These are phyloP conservation scores for Blastobotrys elegans DNA, from an alignment of 1,139 yeast species.

Conservation along the genomic window DNA sequence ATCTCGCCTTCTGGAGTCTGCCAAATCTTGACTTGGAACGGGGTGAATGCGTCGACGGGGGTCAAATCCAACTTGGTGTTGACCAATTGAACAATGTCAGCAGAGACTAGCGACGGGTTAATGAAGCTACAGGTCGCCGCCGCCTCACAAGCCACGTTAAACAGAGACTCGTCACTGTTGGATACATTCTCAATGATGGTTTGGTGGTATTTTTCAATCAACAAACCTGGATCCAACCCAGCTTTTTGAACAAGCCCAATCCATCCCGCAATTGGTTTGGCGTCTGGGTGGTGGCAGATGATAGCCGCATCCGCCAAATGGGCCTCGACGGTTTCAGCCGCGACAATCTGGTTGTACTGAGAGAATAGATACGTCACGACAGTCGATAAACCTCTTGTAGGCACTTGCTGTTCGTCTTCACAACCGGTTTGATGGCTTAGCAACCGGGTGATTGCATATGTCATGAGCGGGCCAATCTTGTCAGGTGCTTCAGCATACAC, in stretches of 20 bases:
- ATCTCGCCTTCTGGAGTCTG: slow-evolving; percentile 61
- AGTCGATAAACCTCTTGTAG: slow-evolving; percentile 21
- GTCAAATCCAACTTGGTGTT: slow-evolving; percentile 37
- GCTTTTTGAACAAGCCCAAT: slow-evolving; percentile 66
- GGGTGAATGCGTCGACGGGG: slow-evolving; percentile 22
- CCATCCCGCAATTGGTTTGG: slow-evolving; percentile 60
- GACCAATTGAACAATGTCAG: slow-evolving; percentile 40
- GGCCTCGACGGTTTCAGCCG: slow-evolving; percentile 32
- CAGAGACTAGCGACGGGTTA: slow-evolving; percentile 55
- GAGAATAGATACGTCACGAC: slow-evolving; percentile 39
- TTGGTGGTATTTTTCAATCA: slow-evolving; percentile 43
- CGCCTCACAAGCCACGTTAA: slow-evolving; percentile 49
- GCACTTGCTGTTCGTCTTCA: slow-evolving; percentile 15
- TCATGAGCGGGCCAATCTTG: slow-evolving; percentile 9
- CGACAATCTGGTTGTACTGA: slow-evolving; percentile 9
- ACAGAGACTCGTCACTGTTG: slow-evolving; percentile 14
- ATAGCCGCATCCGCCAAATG: slow-evolving; percentile 48
- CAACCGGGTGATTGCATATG: slow-evolving; percentile 13
- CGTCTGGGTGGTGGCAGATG: slow-evolving; percentile 47
- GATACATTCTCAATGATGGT: slow-evolving; percentile 35
- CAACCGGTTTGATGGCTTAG: slow-evolving; percentile 20
- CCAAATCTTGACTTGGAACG: slow-evolving; percentile 57
- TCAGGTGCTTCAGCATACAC: slow-evolving; percentile 17
- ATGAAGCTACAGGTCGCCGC: slow-evolving; percentile 67
- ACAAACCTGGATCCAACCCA: slow-evolving; percentile 57